These are phyloP conservation scores for Ganoderma meredithae DNA, from an alignment of 1,284 basidiomycete genomes.

Conservation along the genomic window DNA sequence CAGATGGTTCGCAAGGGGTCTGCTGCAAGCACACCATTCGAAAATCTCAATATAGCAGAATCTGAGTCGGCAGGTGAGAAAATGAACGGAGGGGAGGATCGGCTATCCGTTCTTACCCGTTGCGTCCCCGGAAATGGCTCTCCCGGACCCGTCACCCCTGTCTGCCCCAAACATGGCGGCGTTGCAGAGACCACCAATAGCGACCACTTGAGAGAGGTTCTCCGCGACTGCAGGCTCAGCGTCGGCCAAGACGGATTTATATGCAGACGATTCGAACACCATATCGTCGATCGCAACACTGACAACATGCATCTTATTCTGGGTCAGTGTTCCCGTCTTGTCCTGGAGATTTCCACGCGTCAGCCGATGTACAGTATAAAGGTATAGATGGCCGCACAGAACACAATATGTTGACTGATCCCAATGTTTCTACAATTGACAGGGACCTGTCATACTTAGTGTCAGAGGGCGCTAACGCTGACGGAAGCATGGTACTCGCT, in stretches of 20 bases:
- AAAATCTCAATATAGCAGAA: conserved; percentile 63
- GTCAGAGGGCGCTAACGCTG: not conserved
- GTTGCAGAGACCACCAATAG: conserved; percentile 65
- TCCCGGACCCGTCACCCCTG: conserved; percentile 43
- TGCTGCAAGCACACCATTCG: conserved; percentile 47
- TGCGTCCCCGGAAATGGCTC: conserved; percentile 65
- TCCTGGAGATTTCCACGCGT: conserved; percentile 31
- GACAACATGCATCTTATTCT: conserved; percentile 54
- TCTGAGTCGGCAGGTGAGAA: conserved; percentile 42
- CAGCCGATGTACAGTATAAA: not conserved
- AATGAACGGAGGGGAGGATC: not conserved
- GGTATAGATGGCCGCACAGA: conserved; percentile 38
- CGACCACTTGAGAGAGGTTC: conserved; percentile 42
- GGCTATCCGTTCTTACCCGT: conserved; percentile 49
- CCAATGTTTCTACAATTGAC: conserved; percentile 55
- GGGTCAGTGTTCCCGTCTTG: conserved; percentile 60
- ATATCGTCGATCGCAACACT: conserved; percentile 47
- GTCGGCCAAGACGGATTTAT: conserved; percentile 16
- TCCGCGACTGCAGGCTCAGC: conserved; percentile 17
- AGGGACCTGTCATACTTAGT: conserved; percentile 20
- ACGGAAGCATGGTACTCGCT: conserved; percentile 39
- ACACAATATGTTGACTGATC: conserved; percentile 51
- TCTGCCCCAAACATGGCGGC: conserved; percentile 57
- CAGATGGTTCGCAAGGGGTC: conserved; percentile 39
- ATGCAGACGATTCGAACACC: conserved; percentile 43